phyloP scores from a whole-genome alignment of 768 basidiomycete genomes.

The Mycena rosella region DNA sequence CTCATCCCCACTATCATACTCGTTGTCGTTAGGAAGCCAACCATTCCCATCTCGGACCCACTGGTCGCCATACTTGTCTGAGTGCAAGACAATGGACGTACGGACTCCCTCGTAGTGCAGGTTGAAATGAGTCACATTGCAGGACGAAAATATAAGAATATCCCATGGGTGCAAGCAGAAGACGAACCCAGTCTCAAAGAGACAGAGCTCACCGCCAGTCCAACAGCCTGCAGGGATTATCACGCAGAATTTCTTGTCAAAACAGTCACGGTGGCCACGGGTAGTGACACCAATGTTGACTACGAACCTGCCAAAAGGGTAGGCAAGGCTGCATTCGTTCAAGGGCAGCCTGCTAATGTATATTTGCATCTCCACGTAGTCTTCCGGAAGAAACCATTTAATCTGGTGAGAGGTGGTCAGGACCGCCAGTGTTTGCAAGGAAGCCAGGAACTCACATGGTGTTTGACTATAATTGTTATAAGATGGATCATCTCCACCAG shows the following conservation, averaged over 20 bases:
- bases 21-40: background rate
- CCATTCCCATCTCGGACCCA: background rate
- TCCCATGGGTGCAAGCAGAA: constrained; percentile 38
- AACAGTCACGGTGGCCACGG: constrained; percentile 38
- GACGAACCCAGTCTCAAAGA: constrained; percentile 42
- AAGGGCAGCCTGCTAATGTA: constrained; percentile 28
- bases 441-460: background rate
- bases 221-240: constrained; percentile 40
- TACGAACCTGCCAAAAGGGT: constrained; percentile 41
- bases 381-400: constrained; percentile 24
- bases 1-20: too few species aligned
- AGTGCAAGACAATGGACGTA: constrained; percentile 9
- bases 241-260: constrained; percentile 42
- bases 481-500: background rate
- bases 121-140: constrained; percentile 22
- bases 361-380: constrained; percentile 22
- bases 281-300: constrained; percentile 42
- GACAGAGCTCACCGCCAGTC: constrained; percentile 42
- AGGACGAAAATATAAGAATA: constrained; percentile 21
- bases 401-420: background rate
- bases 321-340: constrained; percentile 1
- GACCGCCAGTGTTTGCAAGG: too few species aligned
- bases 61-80: constrained; percentile 5
- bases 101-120: background rate
- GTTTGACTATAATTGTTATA: background rate